phyloP scores from a whole-genome alignment of 129 eudicot genomes.

The carrot (Daucus carota) region DNA sequence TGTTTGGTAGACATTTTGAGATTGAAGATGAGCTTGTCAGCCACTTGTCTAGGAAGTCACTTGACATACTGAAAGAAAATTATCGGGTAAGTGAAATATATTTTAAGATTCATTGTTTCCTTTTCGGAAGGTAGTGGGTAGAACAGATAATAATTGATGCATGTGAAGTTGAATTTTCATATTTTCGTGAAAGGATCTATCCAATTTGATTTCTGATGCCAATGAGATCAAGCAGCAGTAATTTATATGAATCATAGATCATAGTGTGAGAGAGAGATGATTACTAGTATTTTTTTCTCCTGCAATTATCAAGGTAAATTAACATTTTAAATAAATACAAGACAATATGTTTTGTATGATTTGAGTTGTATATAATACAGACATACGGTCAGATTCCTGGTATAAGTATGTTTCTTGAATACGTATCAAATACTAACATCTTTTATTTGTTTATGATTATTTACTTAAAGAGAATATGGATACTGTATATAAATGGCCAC shows the following conservation, averaged over 20 bases:
- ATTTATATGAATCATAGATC: neutral
- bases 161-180: neutral
- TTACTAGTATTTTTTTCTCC: neutral
- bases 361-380: too few species aligned
- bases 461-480: neutral
- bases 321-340: too few species aligned
- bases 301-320: too few species aligned
- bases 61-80: conserved; percentile 74
- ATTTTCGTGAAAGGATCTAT: neutral
- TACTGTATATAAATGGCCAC: neutral
- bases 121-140: neutral
- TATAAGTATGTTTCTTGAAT: too few species aligned
- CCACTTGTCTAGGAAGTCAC: conserved; percentile 70
- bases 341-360: too few species aligned
- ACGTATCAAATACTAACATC: too few species aligned
- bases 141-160: neutral
- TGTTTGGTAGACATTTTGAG: conserved; percentile 95
- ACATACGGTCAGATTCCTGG: too few species aligned
- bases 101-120: neutral
- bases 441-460: neutral
- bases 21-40: conserved; percentile 94
- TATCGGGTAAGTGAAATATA: conserved; percentile 48
- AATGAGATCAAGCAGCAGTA: neutral
- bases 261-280: neutral
- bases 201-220: neutral